Percentiles rank a stretch among this genome's conserved stretches.
Evolutionary conservation across 2,329 filamentous ascomycete genomes (phyloP).

Genomic region (Pseudogymnoascus sp.): DNA sequence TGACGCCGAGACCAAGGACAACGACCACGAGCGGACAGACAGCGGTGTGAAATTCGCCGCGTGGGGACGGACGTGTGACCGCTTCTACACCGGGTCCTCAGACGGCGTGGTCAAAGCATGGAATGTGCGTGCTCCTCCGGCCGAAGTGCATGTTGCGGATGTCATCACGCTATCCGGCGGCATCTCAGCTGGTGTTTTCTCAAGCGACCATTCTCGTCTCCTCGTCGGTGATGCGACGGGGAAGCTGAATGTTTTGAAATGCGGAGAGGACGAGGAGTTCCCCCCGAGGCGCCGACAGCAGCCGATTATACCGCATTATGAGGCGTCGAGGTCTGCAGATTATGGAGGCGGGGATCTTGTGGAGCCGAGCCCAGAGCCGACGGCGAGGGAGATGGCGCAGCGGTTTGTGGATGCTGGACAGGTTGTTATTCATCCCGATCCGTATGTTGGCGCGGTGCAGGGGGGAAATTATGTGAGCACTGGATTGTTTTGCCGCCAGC

Average conservation of each 20-base stretch:
- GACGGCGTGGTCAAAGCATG: constrained; percentile 58
- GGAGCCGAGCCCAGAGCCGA: constrained; percentile 16
- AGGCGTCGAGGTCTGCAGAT: neutral
- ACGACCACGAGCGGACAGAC: constrained; percentile 45
- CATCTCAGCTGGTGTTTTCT: constrained; percentile 53
- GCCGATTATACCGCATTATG: constrained; percentile 42
- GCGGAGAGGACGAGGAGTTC: constrained; percentile 31
- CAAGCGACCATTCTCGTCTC: constrained; percentile 47
- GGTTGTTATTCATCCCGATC: constrained; percentile 39
- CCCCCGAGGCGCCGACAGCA: constrained; percentile 38
- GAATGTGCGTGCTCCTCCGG: constrained; percentile 44
- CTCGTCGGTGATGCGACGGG: constrained; percentile 57
- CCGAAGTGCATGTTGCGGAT: constrained; percentile 43
- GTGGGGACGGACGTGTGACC: constrained; percentile 51
- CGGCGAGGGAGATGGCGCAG: constrained; percentile 25
- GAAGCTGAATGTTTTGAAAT: constrained; percentile 48
- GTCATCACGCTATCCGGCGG: constrained; percentile 50
- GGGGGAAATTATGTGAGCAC: constrained; percentile 45
- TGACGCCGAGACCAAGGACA: constrained; percentile 25
- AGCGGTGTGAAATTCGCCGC: constrained; percentile 58
- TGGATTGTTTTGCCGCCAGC: constrained; percentile 41
- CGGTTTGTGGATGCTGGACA: constrained; percentile 36
- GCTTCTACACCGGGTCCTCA: constrained; percentile 58
- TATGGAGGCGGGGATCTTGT: neutral
- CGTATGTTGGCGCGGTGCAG: constrained; percentile 48